Conservation (phyloP, 805 yeast genomes). For the Zygosaccharomyces bisporus region DNA sequence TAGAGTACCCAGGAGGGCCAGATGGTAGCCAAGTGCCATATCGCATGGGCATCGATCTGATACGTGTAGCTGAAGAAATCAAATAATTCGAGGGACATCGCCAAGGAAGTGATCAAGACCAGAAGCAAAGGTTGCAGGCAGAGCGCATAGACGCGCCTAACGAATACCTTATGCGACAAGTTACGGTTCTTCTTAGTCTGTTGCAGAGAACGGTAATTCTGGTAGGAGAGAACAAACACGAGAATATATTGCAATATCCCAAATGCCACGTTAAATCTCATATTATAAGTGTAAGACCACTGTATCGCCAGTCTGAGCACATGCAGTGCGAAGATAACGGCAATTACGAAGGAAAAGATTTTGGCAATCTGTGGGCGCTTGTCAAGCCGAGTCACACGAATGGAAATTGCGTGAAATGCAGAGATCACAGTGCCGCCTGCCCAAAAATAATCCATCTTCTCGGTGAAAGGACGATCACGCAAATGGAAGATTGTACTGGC, state of each 20-base stretch:
- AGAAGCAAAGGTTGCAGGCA: conserved; percentile 48
- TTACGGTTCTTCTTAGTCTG: conserved; percentile 10
- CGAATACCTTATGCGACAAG: conserved; percentile 4
- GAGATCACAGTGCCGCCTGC: conserved; percentile 85
- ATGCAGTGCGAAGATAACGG: conserved; percentile 57
- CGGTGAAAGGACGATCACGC: conserved; percentile 78
- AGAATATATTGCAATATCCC: conserved; percentile 71
- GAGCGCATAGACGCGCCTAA: conserved; percentile 19
- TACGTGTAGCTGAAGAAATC: conserved; percentile 76
- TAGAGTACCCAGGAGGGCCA: conserved; percentile 77
- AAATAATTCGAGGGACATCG: conserved; percentile 86
- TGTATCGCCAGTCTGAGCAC: conserved; percentile 58
- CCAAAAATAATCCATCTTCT: conserved; percentile 82
- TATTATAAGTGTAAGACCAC: conserved; percentile 92
- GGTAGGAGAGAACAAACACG: conserved; percentile 32
- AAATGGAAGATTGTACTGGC: conserved; percentile 83
- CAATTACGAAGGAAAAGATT: conserved; percentile 41
- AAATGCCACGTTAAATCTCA: conserved; percentile 79
- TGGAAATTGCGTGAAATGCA: conserved; percentile 67
- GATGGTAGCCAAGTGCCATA: conserved; percentile 91
- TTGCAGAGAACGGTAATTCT: conserved; percentile 28
- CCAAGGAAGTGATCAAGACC: conserved; percentile 54
- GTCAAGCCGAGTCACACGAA: conserved; percentile 61
- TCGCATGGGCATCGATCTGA: conserved; percentile 82
- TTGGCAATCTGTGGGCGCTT: conserved; percentile 33